Evolutionary conservation across 2,329 filamentous ascomycete species (phyloP).

Genomic region (Cladophialophora yegresii): DNA sequence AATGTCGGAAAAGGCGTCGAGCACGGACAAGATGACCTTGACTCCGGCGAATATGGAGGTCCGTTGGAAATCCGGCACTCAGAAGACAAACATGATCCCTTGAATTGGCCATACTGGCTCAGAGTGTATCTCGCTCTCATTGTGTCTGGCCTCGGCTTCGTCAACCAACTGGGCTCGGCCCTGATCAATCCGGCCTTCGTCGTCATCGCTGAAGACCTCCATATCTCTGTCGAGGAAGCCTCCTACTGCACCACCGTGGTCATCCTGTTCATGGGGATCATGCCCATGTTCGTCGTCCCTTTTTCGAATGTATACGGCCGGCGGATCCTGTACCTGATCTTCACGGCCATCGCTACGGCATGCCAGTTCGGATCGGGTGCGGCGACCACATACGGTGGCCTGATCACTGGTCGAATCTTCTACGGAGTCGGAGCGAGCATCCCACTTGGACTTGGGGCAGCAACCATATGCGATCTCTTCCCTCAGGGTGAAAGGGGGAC

Average conservation of each 20-base stretch:
- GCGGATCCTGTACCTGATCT: slow-evolving; percentile 8
- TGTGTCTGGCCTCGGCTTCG: not conserved
- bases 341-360: not conserved
- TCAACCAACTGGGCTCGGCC: slow-evolving; percentile 22
- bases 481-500: slow-evolving; percentile 3
- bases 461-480: slow-evolving; percentile 10
- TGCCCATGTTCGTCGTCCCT: slow-evolving; percentile 4
- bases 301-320: slow-evolving; percentile 12
- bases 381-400: not conserved
- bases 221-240: slow-evolving; percentile 38
- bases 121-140: not conserved
- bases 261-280: slow-evolving; percentile 36
- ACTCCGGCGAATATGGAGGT: not conserved
- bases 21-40: not conserved
- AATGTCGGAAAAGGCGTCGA: not conserved
- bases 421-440: slow-evolving; percentile 7
- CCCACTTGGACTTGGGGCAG: slow-evolving; percentile 8
- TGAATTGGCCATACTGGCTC: slow-evolving; percentile 8
- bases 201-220: slow-evolving; percentile 37
- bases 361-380: slow-evolving; percentile 1
- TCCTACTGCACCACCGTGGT: slow-evolving; percentile 41
- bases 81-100: not conserved
- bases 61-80: not conserved
- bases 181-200: slow-evolving; percentile 41
- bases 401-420: slow-evolving; percentile 6